Percentiles rank a stretch among this genome's conserved stretches.
phyloP scores from a whole-genome alignment of 257 asterid species.

The Plectranthus barbatus region DNA sequence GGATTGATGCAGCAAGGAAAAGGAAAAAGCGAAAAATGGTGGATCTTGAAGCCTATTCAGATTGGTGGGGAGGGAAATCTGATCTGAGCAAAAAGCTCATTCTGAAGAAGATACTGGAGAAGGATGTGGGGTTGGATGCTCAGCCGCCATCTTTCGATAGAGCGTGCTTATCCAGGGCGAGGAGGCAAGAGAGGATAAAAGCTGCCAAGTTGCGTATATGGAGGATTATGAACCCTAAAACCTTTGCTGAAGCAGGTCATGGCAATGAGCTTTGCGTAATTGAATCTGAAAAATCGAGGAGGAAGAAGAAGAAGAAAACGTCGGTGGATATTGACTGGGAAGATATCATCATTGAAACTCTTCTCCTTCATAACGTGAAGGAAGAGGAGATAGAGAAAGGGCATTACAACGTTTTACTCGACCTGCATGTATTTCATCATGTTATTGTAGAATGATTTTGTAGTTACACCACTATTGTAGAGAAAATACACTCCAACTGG shows the following conservation, averaged over 20 bases:
- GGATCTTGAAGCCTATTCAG: constrained; percentile 30
- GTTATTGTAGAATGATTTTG: not conserved
- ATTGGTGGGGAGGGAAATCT: constrained; percentile 90
- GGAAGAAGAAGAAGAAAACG: constrained; percentile 37
- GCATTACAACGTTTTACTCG: constrained; percentile 61
- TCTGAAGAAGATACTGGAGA: constrained; percentile 51
- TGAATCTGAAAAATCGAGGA: constrained; percentile 18
- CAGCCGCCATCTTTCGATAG: constrained; percentile 68
- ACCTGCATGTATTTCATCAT: constrained; percentile 55
- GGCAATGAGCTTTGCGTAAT: not conserved
- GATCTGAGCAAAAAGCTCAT: constrained; percentile 69
- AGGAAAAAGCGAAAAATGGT: constrained; percentile 16
- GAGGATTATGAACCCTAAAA: constrained; percentile 44
- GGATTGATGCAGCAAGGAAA: constrained; percentile 12
- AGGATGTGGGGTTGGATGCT: constrained; percentile 64
- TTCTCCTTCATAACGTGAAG: constrained; percentile 21
- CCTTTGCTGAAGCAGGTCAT: constrained; percentile 5
- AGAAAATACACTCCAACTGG: no score
- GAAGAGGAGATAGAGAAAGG: constrained; percentile 66
- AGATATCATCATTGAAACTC: constrained; percentile 80
- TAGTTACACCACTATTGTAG: no score
- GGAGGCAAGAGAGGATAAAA: constrained; percentile 56
- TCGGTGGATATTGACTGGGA: constrained; percentile 55
- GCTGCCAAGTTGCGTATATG: constrained; percentile 68
- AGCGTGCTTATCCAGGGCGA: constrained; percentile 29